phyloP scores from a whole-genome alignment of 345 rosid species.

The Schrenkiella parvula region DNA sequence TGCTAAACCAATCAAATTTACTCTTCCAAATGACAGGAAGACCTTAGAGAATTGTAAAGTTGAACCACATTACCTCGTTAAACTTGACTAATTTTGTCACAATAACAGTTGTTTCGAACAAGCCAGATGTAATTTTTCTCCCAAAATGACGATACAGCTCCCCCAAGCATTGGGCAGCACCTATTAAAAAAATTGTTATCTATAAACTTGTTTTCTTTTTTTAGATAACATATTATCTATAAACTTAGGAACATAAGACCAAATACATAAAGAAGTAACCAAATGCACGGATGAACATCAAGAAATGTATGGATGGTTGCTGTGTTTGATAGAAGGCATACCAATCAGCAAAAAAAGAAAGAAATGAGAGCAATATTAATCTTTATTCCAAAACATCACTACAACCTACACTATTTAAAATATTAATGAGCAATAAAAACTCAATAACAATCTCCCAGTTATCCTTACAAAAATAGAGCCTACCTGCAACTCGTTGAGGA shows the following conservation, averaged over 20 bases:
- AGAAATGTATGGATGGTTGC: not conserved
- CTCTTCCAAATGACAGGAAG: not conserved
- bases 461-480: too few species aligned
- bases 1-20: conserved; percentile 5
- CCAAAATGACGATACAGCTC: conserved; percentile 84
- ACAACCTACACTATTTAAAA: not conserved
- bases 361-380: not conserved
- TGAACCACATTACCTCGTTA: conserved; percentile 58
- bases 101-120: conserved; percentile 83
- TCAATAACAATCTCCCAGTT: not conserved
- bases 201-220: too few species aligned
- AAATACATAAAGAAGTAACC: not conserved
- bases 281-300: conserved; percentile 1
- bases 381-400: not conserved
- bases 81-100: conserved; percentile 78
- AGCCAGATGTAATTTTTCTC: conserved; percentile 80
- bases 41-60: conserved; percentile 1
- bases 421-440: not conserved
- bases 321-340: not conserved
- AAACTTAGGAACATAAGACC: conserved; percentile 2
- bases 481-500: conserved; percentile 89
- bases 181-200: conserved; percentile 38
- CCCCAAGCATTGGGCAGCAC: conserved; percentile 93
- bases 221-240: too few species aligned
- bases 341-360: not conserved